A percentile compares a stretch with the other conserved stretches of the same genome.
These are phyloP conservation scores for Hsuehochloa calcarea DNA, from an alignment of 176 grass and related monocot genomes.

Conservation along the genomic window DNA sequence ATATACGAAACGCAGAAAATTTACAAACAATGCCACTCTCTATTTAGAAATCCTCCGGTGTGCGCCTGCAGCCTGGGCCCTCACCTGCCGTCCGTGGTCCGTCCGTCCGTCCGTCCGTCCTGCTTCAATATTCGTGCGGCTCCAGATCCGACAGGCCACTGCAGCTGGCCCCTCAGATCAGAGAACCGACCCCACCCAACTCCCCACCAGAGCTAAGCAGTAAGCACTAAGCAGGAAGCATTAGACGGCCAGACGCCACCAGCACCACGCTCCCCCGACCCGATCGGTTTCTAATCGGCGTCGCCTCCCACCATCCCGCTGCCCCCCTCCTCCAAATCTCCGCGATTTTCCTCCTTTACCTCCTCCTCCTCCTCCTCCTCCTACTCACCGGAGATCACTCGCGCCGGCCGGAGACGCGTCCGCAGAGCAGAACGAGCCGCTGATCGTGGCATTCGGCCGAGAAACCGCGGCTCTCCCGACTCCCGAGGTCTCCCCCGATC, in stretches of 20 bases:
- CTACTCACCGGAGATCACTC: constrained; percentile 13
- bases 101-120: neutral
- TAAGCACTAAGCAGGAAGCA: neutral
- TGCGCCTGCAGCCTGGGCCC: neutral
- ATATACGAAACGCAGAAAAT: too few species aligned
- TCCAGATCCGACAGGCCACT: constrained; percentile 9
- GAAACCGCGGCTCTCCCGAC: neutral
- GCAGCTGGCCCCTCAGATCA: neutral
- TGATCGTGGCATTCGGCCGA: constrained; percentile 24
- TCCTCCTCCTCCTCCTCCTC: neutral
- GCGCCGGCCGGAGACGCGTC: neutral
- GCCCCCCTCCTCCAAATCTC: neutral
- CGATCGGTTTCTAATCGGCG: constrained; percentile 9
- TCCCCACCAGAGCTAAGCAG: neutral
- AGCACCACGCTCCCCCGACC: neutral
- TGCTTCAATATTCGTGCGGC: constrained; percentile 4
- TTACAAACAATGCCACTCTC: too few species aligned
- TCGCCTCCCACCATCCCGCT: neutral
- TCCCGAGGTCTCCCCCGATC: neutral
- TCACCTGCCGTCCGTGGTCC: neutral
- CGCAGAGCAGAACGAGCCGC: neutral
- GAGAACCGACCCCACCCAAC: neutral
- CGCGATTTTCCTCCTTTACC: neutral
- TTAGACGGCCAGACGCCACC: neutral
- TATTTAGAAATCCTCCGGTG: neutral